Percentiles rank a stretch among this genome's conserved stretches.
Conservation (phyloP, 2,329 filamentous ascomycete species). For the Chaetomium globosum region DNA sequence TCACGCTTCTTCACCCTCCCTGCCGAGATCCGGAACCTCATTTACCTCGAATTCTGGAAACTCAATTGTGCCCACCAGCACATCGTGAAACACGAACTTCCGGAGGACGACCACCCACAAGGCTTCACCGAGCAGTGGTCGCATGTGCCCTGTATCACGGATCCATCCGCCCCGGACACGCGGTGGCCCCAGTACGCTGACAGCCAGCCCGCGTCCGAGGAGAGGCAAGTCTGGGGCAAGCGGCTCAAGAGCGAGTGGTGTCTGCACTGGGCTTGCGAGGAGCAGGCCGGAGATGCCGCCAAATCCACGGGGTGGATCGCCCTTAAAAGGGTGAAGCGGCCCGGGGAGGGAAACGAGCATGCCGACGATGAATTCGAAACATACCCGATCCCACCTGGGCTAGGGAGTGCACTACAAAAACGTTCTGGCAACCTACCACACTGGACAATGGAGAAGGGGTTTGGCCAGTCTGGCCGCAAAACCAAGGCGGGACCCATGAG, state of each 20-base stretch:
- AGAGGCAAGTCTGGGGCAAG: slow-evolving; percentile 24
- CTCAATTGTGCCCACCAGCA: slow-evolving; percentile 34
- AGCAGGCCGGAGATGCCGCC: neutral
- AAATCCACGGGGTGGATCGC: no score
- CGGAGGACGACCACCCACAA: neutral
- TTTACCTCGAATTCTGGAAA: slow-evolving; percentile 40
- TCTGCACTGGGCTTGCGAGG: slow-evolving; percentile 35
- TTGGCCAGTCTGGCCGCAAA: no score
- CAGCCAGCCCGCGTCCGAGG: slow-evolving; percentile 4
- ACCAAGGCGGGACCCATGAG: slow-evolving; percentile 28
- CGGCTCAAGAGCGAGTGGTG: slow-evolving; percentile 35
- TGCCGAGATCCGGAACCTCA: slow-evolving; percentile 40
- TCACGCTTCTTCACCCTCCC: slow-evolving; percentile 39
- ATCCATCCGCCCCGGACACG: slow-evolving; percentile 19
- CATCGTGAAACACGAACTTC: slow-evolving; percentile 12
- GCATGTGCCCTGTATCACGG: slow-evolving; percentile 33
- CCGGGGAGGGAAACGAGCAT: neutral
- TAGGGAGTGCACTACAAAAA: neutral
- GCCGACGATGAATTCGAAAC: neutral
- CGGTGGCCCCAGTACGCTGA: slow-evolving; percentile 21
- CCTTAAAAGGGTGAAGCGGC: neutral
- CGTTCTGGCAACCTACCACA: no score
- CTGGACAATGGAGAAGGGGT: neutral
- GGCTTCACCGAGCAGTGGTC: slow-evolving; percentile 9
- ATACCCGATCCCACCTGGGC: no score